Conservation (phyloP, 129 eudicot genomes). For the Chrysanthemum makinoi region DNA sequence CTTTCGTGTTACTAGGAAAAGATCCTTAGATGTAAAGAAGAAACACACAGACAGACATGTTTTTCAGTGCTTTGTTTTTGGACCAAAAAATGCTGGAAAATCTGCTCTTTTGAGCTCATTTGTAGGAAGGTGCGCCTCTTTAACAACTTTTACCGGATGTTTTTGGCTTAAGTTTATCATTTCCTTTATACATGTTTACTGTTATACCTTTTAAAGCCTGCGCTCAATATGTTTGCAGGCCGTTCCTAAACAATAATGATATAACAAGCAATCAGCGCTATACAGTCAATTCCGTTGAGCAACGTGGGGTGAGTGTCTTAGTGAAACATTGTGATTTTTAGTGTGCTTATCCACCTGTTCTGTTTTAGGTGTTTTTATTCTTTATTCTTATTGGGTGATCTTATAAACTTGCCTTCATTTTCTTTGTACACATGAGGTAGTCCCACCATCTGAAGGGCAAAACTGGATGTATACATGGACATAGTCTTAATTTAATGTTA, state of each 20-base stretch:
- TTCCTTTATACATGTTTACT: conserved; percentile 16
- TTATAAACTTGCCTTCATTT: conserved; percentile 9
- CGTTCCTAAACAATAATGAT: conserved; percentile 51
- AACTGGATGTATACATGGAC: neutral
- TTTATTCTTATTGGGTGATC: neutral
- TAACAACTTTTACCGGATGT: too few relatives aligned
- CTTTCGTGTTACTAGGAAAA: conserved; percentile 69
- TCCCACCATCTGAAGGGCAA: conserved; percentile 16
- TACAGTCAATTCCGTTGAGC: conserved; percentile 70
- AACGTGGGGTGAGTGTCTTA: conserved; percentile 54
- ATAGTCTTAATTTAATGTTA: neutral
- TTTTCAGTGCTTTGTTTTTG: conserved; percentile 87
- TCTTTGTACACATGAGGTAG: conserved; percentile 9
- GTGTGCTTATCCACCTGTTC: neutral
- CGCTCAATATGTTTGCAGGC: conserved; percentile 47
- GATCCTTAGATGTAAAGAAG: conserved; percentile 64
- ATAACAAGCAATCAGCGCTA: conserved; percentile 46
- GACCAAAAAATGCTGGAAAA: conserved; percentile 82
- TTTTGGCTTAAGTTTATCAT: neutral
- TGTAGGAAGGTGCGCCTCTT: conserved; percentile 59
- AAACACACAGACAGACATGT: conserved; percentile 75
- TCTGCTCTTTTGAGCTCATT: conserved; percentile 73
- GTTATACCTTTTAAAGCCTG: conserved; percentile 8
- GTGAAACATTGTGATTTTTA: neutral
- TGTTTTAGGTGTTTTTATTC: neutral